Conservation (phyloP, 1,284 basidiomycete genomes). For the Abortiporus biennis region DNA sequence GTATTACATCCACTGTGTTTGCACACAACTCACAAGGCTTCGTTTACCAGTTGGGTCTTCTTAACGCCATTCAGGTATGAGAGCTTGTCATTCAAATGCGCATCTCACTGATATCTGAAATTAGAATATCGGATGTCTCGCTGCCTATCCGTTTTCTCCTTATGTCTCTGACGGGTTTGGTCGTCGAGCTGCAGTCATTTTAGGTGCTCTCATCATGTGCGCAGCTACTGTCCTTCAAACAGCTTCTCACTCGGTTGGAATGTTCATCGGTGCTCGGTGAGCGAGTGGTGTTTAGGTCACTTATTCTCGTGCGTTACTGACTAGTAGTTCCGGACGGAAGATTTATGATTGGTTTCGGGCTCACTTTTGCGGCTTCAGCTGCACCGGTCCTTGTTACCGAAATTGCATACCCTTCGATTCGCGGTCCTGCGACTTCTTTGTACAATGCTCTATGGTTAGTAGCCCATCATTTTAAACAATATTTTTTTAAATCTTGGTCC, state of each 20-base stretch:
- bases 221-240: conserved; percentile 64
- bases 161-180: conserved; percentile 64
- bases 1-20: no score
- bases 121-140: conserved; percentile 60
- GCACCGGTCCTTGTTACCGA: conserved; percentile 51
- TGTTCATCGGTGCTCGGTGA: conserved; percentile 77
- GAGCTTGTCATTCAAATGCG: neutral
- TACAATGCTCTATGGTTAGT: conserved; percentile 51
- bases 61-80: conserved; percentile 67
- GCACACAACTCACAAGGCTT: neutral
- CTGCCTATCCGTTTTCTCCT: conserved; percentile 62
- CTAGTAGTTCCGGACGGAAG: conserved; percentile 15
- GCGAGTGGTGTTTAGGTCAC: conserved; percentile 11
- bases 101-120: neutral
- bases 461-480: neutral
- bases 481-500: neutral
- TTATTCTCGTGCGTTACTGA: conserved; percentile 2
- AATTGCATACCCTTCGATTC: conserved; percentile 48
- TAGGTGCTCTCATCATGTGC: conserved; percentile 60
- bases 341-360: conserved; percentile 50
- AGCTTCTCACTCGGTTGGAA: conserved; percentile 65
- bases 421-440: conserved; percentile 44
- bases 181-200: conserved; percentile 51
- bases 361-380: conserved; percentile 45
- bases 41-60: conserved; percentile 45